Evolutionary conservation across 2,329 filamentous ascomycete genomes (phyloP).

Genomic region (Cordyceps fumosorosea): DNA sequence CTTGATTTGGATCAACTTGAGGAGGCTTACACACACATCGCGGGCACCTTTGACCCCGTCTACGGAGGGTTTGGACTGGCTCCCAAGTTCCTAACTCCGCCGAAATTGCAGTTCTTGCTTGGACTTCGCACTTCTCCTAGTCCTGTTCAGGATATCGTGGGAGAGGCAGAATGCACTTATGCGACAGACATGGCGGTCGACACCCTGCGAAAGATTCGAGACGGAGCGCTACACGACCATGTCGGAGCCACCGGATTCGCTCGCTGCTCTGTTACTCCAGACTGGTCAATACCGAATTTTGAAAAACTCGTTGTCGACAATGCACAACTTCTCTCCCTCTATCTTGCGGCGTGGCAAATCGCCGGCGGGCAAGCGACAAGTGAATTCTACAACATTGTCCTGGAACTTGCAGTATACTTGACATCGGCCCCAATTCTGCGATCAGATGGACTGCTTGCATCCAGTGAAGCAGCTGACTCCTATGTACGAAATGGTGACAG

Average conservation of each 20-base stretch:
- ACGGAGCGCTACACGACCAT: conserved; percentile 50
- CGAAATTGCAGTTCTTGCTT: conserved; percentile 77
- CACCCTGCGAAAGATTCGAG: conserved; percentile 68
- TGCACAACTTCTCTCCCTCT: conserved; percentile 73
- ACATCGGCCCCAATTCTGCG: conserved; percentile 63
- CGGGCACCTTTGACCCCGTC: conserved; percentile 68
- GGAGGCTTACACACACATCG: conserved; percentile 78
- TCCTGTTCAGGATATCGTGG: conserved; percentile 80
- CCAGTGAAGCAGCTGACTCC: conserved; percentile 88
- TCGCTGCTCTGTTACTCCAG: conserved; percentile 80
- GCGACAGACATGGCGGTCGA: conserved; percentile 73
- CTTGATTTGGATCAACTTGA: conserved; percentile 87
- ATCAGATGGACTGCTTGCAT: conserved; percentile 68
- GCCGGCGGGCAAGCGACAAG: conserved; percentile 44
- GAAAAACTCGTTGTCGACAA: conserved; percentile 98
- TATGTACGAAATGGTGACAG: conserved; percentile 64
- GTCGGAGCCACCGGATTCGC: conserved; percentile 48
- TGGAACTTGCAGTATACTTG: conserved; percentile 83
- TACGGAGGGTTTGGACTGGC: conserved; percentile 75
- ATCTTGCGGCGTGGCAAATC: conserved; percentile 76
- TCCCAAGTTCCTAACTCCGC: conserved; percentile 86
- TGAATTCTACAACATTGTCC: conserved; percentile 70
- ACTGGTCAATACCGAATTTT: conserved; percentile 94
- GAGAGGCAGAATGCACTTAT: conserved; percentile 65
- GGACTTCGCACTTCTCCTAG: conserved; percentile 64